A percentile compares a stretch with the other conserved stretches of the same genome.
Evolutionary conservation across 306 rosid species (phyloP).

Genomic region (Inga leiocalycina): DNA sequence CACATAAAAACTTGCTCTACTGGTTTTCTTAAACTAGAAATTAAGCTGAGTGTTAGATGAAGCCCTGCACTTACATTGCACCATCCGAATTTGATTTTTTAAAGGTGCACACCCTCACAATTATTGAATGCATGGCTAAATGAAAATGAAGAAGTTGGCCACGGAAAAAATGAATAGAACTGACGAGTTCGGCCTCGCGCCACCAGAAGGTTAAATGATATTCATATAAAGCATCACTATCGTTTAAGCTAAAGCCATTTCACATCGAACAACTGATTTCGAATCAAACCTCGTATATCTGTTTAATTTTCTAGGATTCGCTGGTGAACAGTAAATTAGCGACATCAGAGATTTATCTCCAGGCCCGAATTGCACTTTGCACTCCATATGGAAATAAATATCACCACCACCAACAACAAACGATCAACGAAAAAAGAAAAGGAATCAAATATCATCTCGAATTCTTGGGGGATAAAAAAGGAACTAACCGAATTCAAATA

Average conservation of each 20-base stretch:
- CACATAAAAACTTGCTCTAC: neutral
- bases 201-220: neutral
- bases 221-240: neutral
- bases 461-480: neutral
- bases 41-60: neutral
- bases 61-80: constrained; percentile 12
- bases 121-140: neutral
- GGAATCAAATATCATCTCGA: neutral
- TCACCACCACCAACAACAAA: neutral
- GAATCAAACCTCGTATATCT: neutral
- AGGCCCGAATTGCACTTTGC: neutral
- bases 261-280: neutral
- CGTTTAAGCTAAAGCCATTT: neutral
- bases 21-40: neutral
- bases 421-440: neutral
- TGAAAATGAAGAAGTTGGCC: neutral
- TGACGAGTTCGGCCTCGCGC: neutral
- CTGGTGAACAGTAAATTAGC: neutral
- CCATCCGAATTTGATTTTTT: neutral
- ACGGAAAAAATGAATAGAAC: neutral
- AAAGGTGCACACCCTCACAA: neutral
- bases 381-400: neutral
- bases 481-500: neutral
- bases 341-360: neutral
- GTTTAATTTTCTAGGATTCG: neutral